Evolutionary conservation across 345 rosid genomes (phyloP).

Genomic region (rapeseed (Brassica napus)): DNA sequence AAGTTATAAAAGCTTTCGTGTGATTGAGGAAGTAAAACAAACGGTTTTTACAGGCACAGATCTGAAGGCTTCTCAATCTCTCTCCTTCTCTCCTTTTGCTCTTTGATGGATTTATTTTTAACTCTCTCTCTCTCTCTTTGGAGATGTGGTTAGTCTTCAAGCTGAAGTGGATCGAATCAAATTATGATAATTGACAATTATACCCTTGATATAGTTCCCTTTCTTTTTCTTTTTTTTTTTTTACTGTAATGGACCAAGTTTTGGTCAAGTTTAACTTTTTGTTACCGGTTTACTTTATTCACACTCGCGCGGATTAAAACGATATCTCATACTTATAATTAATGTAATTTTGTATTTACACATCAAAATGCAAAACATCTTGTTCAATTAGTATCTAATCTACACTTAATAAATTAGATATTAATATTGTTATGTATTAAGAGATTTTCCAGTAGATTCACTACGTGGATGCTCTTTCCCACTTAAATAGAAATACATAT

Average conservation of each 20-base stretch:
- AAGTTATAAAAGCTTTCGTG: background rate
- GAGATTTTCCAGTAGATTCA: background rate
- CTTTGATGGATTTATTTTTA: background rate
- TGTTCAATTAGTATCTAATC: background rate
- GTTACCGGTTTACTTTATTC: background rate
- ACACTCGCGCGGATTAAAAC: background rate
- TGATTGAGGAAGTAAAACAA: background rate
- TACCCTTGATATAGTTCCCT: slow-evolving; percentile 2
- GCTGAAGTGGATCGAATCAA: background rate
- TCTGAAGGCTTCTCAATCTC: slow-evolving; percentile 4
- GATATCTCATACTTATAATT: background rate
- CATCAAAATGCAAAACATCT: background rate
- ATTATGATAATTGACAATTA: background rate
- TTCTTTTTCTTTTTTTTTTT: background rate
- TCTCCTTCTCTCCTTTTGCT: background rate
- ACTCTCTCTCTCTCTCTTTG: background rate
- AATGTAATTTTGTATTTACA: background rate
- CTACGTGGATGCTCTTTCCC: background rate
- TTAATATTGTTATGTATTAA: too few relatives aligned
- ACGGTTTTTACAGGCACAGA: slow-evolving; percentile 23
- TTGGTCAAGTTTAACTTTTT: background rate
- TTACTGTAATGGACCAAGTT: background rate
- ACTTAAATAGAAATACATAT: background rate
- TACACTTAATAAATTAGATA: too few relatives aligned
- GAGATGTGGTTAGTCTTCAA: slow-evolving; percentile 16